Evolutionary conservation across 1,284 basidiomycete species (phyloP), one percentile per base, ranked within the genome.

Genomic region (Sparassis latifolia): DNA sequence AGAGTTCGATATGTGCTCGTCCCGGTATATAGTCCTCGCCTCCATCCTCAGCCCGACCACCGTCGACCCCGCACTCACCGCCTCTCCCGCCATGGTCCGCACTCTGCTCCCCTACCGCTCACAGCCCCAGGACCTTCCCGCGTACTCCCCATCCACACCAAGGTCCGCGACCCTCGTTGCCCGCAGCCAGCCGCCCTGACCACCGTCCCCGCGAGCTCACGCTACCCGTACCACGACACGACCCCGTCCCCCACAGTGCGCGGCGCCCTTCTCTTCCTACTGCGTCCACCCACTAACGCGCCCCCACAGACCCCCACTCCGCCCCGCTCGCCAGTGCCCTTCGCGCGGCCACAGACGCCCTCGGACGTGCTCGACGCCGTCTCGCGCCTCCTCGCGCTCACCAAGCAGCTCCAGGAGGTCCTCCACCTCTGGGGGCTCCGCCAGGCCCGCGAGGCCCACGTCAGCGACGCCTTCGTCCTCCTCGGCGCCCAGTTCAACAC

Each of bases 401-500:
- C 93, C 30, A 92, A 92, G 64, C 80, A 86, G 59, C 80, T 99
- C 20, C 85, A 97, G 58, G 86, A 91, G 47, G 74, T 82, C 0
- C 77, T 99, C 45, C 80, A 77, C 28, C 78, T 82, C 52, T 97
- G 93, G 93, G 80, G 85, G 43, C 61, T 75, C 2, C 75, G 79
- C 1, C 72, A 80, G 37, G 81, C 86, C 3, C 74, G 79, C 3
- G 92, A 96, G 57, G 75, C 74, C 20, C 75, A 92, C 64, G 93
- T 98, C 58, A 94, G 90, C 72, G 87, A 96, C 66, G 82, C 92
- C 51, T 99, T 95, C 65, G 91, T 99, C 49, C 80, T 84, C 55
- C 79, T 98, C n/a, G 94, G 93, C 37, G 90, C 92, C 63, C 87
- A 95, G 59, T 96, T 97, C 73, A 94, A 96, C 69, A 75, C 79